Conservation (phyloP, 495 filamentous ascomycete species). For the Cercophora newfieldiana region DNA sequence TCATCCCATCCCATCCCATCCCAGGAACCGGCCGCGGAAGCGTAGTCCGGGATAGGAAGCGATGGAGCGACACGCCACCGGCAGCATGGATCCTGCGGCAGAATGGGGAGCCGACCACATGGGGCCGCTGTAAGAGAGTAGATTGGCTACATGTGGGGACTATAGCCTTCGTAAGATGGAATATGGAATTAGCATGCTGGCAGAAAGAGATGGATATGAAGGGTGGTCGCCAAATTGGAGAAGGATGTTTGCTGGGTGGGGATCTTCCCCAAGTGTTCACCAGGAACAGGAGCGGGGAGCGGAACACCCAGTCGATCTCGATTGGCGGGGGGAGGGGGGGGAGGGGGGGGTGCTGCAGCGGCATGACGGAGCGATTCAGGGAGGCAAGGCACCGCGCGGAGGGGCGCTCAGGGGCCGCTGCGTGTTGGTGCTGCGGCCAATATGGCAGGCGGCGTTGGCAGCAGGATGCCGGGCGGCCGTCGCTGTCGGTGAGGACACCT, state of each 20-base stretch:
- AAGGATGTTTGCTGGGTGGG: conserved; percentile 20
- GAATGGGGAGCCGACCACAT: conserved; percentile 26
- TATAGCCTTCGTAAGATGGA: conserved; percentile 28
- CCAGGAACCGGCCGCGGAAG: conserved; percentile 30
- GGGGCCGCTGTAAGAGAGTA: conserved; percentile 25
- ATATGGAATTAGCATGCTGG: conserved; percentile 31
- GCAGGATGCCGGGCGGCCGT: background rate
- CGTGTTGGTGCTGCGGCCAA: conserved; percentile 10
- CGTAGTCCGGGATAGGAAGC: conserved; percentile 26
- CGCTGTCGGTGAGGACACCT: background rate
- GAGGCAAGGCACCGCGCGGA: conserved; percentile 6
- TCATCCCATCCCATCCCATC: conserved; percentile 26
- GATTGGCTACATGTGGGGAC: conserved; percentile 32
- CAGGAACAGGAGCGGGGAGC: background rate
- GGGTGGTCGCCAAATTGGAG: conserved; percentile 29
- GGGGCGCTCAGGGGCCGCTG: conserved; percentile 5
- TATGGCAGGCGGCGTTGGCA: conserved; percentile 9
- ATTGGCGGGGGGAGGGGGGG: background rate
- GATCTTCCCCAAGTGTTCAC: conserved; percentile 20
- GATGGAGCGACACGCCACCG: conserved; percentile 28
- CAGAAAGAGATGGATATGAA: conserved; percentile 30
- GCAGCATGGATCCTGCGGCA: conserved; percentile 34
- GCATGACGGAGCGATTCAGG: background rate
- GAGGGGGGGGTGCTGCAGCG: background rate
- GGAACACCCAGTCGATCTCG: background rate